A percentile compares a stretch with the other conserved stretches of the same genome.
These are phyloP conservation scores for Allium fistulosum DNA, from an alignment of 106 monocot genomes.

Conservation along the genomic window DNA sequence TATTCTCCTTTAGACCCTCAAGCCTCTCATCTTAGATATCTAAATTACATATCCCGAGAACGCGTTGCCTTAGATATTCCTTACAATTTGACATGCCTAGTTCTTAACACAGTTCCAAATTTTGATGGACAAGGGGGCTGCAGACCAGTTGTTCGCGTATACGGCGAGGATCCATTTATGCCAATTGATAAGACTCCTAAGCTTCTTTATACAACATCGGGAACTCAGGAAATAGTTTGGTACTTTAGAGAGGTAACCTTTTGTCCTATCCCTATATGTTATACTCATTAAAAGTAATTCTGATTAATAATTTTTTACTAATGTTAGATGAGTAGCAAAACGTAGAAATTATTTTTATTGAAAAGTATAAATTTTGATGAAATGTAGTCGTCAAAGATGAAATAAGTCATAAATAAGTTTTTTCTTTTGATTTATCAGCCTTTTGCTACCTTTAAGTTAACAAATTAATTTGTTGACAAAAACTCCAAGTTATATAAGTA, in stretches of 20 bases:
- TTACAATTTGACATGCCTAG: slow-evolving; percentile 53
- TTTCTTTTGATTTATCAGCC: background rate
- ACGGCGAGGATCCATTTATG: slow-evolving; percentile 55
- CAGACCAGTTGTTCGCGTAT: slow-evolving; percentile 72
- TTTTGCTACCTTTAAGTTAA: background rate
- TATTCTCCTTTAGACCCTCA: slow-evolving; percentile 59
- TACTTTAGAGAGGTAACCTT: slow-evolving; percentile 53
- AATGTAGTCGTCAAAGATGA: background rate
- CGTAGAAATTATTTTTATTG: background rate
- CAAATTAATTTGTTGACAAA: background rate
- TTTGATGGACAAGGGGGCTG: slow-evolving; percentile 55
- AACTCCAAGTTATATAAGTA: no score
- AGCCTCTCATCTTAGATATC: slow-evolving; percentile 87
- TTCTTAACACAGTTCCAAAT: slow-evolving; percentile 55
- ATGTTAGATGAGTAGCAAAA: background rate
- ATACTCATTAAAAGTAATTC: background rate
- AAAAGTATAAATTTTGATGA: background rate
- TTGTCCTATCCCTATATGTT: background rate
- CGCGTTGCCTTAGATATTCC: slow-evolving; percentile 29
- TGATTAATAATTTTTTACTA: background rate
- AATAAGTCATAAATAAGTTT: background rate
- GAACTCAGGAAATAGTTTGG: slow-evolving; percentile 45
- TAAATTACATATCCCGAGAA: slow-evolving; percentile 59
- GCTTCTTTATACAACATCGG: slow-evolving; percentile 56
- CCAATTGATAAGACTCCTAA: slow-evolving; percentile 37